A percentile compares a stretch with the other conserved stretches of the same genome.
Conservation (phyloP, 2,329 filamentous ascomycete species). For the Colletotrichum brevisporum region DNA sequence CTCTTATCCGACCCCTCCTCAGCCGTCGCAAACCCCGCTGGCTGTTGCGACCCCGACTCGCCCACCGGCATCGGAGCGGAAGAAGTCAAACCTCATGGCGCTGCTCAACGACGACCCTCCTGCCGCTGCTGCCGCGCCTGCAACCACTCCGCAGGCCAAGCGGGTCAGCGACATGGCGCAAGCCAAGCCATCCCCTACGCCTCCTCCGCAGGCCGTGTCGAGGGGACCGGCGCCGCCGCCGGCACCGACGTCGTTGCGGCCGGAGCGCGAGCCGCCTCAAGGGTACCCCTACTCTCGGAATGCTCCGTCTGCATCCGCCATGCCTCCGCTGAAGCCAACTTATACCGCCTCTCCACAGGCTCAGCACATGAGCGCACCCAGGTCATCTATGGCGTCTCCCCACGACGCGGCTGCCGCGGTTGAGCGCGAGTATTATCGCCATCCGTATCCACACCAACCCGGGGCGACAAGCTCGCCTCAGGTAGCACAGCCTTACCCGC, state of each 20-base stretch:
- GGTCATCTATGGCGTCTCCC: constrained; percentile 58
- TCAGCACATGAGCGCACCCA: constrained; percentile 61
- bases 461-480: constrained; percentile 63
- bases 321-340: constrained; percentile 69
- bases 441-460: constrained; percentile 53
- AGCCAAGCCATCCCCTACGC: constrained; percentile 62
- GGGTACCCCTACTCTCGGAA: constrained; percentile 63
- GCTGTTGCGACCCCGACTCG: constrained; percentile 56
- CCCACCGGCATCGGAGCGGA: constrained; percentile 64
- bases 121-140: constrained; percentile 47
- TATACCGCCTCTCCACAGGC: constrained; percentile 66
- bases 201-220: constrained; percentile 63
- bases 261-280: constrained; percentile 63
- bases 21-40: constrained; percentile 52
- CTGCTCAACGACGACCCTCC: constrained; percentile 72
- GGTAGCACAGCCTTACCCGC: constrained; percentile 61
- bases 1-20: constrained; percentile 50
- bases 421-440: constrained; percentile 66
- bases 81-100: constrained; percentile 75
- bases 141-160: constrained; percentile 55
- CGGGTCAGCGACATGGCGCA: constrained; percentile 63
- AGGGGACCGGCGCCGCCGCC: constrained; percentile 56
- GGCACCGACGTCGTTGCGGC: constrained; percentile 58
- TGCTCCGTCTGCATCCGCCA: constrained; percentile 58
- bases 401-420: constrained; percentile 55